Evolutionary conservation across 2,329 filamentous ascomycete species (phyloP), one percentile per base, ranked within the genome.

Genomic region (Parastagonospora nodorum): DNA sequence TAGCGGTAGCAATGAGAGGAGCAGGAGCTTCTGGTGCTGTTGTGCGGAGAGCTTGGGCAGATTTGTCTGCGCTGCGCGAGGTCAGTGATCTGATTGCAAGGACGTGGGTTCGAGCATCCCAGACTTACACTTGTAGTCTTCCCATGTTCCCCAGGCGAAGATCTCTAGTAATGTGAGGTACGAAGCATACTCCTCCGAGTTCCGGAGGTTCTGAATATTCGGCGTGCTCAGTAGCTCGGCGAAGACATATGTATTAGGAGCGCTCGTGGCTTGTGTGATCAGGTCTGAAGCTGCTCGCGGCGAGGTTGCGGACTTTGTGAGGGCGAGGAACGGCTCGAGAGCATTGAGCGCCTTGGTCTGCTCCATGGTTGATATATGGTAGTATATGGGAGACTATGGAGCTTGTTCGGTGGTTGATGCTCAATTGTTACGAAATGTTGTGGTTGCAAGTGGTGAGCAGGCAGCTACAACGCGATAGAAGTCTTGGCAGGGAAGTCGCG

Each of bases 121-220:
- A 33, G 32, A 53, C 69, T 48, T 67, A 86, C 84, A 70, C 71
- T 83, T 80, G 78, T 96, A 97, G 63, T 88, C 84, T 52, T 83
- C 78, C 80, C 91, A 97, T 52, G 91, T 96, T 53, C 93, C 94
- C 81, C 94, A 91, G 51, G 92, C 90, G 76, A 99, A 99, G 66
- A 95, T 87, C 74, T 92, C 83, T 38, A 99, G 87, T 11, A 96
- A 82, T 1, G 79, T 84, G 43, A 94, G 80, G 74, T 90, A 78
- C 35, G 74, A 63, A 6, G 80, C 77, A 64, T 88, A 84, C 42
- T 95, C 88, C 31, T 81, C 70, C n/a, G 84, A 79, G 33, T 75
- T 76, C 24, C 79, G 74, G 38, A 97, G 85, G 10, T 84, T 82
- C 74, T 94, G 89, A 60, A 97, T 86, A 63, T 90, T 86, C 0